Base-by-base conservation (phyloP, 2,329 filamentous ascomycete species). In the Penicillium fuscoglaucum region DNA sequence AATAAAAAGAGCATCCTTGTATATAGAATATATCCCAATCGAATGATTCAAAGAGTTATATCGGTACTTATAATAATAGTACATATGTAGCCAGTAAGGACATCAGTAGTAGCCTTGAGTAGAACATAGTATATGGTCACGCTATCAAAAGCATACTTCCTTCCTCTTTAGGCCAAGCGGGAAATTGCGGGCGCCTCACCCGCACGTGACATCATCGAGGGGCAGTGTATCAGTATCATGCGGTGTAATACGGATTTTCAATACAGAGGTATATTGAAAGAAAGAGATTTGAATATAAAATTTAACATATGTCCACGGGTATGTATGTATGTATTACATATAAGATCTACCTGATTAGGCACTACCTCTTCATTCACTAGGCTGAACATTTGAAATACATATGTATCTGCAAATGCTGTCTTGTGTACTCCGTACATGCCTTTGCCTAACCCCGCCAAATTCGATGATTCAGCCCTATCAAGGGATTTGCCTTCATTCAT, bases 161-260 rank as follows among this genome's bases (percentile, higher is more conserved):
- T 61, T 62, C 59, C 60, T 46, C 33, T 63, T 63, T 47, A 35
- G 59, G 60, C 51, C 58, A 58, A 56, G 57, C 40, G 53, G 46
- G 55, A 60, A 37, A 45, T 57, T 57, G 51, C 51, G 51, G 37
- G 31, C 60, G 63, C 60, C 64, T 61, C 63, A 61, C 55, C 61
- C 58, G 55, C 66, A 68, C 66, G 66, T 68, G 66, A 68, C 66
- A 68, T 68, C 64, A 68, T 67, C 62, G 65, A 66, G 65, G 65
- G 65, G 60, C 59, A 58, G 56, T 55, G 50, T 55, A 43, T 55
- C 17, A 28, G 33, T 43, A 26, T 43, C 49, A 52, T 15, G 7
- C 12, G 49, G n/a, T 17, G 41, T 47, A 37, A 52, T 52, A 47
- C 29, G 6, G 35, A n/a, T 41, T 51, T 44, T 52, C n/a, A 56